These are phyloP conservation scores for Camellia sinensis DNA, from an alignment of 148 eudicot genomes.

Conservation along the genomic window DNA sequence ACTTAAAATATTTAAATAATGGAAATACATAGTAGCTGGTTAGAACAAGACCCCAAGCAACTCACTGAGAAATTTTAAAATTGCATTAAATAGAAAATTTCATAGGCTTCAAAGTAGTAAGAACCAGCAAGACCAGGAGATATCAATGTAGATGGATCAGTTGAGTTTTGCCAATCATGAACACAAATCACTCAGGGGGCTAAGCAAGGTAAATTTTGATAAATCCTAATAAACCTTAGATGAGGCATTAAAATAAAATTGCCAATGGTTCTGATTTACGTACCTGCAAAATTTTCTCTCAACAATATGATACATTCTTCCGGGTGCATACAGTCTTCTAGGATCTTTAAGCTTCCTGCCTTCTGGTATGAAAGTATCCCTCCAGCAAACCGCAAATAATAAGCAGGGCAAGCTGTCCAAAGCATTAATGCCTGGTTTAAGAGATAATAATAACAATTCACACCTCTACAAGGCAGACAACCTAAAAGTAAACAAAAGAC, in stretches of 20 bases:
- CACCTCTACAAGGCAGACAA: constrained; percentile 23
- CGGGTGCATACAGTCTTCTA: constrained; percentile 89
- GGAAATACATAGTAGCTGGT: neutral
- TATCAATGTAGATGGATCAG: too few relatives aligned
- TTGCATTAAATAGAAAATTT: too few relatives aligned
- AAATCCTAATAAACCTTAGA: neutral
- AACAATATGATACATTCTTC: constrained; percentile 90
- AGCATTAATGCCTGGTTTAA: constrained; percentile 59
- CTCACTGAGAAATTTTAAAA: neutral
- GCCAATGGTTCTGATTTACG: neutral
- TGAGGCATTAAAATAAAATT: constrained; percentile 6
- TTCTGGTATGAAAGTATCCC: constrained; percentile 89
- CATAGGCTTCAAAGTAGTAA: neutral
- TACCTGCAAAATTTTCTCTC: constrained; percentile 96
- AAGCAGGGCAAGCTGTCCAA: constrained; percentile 96
- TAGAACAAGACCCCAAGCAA: neutral
- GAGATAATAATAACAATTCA: constrained; percentile 35
- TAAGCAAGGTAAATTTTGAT: neutral
- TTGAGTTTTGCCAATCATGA: neutral
- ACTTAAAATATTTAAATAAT: neutral
- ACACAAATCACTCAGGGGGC: neutral
- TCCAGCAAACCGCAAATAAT: constrained; percentile 71
- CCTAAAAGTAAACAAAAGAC: neutral
- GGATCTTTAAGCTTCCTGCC: constrained; percentile 78
- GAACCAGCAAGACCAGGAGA: neutral